phyloP scores from a whole-genome alignment of 2,329 filamentous ascomycete species.

The Pseudopithomyces maydicus region DNA sequence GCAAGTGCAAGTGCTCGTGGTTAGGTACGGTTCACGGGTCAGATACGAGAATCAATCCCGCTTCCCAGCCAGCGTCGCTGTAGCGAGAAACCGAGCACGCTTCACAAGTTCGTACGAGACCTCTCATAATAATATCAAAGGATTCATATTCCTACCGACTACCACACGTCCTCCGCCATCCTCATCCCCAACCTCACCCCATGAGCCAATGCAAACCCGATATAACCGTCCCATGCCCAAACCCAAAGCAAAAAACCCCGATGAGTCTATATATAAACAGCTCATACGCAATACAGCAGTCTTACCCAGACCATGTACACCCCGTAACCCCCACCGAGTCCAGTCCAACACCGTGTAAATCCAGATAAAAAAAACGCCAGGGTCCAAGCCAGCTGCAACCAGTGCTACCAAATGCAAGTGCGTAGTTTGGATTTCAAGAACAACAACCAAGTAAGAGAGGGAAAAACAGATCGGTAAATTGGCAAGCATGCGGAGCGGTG shows the following conservation, averaged over 20 bases:
- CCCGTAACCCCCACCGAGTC: neutral
- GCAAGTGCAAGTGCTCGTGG: too few relatives aligned
- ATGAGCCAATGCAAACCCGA: neutral
- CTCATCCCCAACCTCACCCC: too few relatives aligned
- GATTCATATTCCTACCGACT: too few relatives aligned
- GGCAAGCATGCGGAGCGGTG: neutral
- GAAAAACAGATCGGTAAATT: neutral
- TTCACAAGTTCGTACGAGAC: too few relatives aligned
- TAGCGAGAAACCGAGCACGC: too few relatives aligned
- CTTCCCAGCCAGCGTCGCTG: too few relatives aligned
- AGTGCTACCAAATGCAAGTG: neutral
- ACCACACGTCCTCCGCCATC: too few relatives aligned
- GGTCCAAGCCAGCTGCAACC: neutral
- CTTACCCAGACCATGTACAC: neutral
- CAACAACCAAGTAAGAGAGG: neutral
- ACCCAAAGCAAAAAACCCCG: neutral
- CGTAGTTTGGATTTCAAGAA: too few relatives aligned
- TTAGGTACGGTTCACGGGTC: too few relatives aligned
- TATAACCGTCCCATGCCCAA: neutral
- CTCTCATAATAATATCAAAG: too few relatives aligned
- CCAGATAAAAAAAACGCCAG: neutral
- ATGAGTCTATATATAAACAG: slow-evolving; percentile 4
- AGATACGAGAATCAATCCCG: too few relatives aligned
- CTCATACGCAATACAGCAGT: neutral
- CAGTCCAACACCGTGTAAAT: neutral